Evolutionary conservation across 495 filamentous ascomycete genomes (phyloP).

Genomic region (Talaromyces nanjingensis): DNA sequence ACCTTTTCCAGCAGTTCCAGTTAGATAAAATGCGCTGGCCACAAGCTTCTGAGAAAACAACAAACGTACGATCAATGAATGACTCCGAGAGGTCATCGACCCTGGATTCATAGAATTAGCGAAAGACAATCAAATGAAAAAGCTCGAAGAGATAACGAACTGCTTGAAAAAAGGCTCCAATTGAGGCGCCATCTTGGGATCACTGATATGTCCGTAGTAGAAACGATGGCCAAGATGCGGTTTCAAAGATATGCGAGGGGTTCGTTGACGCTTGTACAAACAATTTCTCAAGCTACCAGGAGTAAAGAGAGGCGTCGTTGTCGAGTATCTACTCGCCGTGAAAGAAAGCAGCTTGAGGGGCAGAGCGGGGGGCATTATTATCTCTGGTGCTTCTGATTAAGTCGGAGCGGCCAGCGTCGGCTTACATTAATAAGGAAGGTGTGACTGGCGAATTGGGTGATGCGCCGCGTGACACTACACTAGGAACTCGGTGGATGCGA

Average conservation of each 20-base stretch:
- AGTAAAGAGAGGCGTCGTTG: background rate
- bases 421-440: background rate
- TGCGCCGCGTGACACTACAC: background rate
- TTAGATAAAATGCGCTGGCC: background rate
- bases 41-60: background rate
- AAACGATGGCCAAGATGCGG: constrained; percentile 20
- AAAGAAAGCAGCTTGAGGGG: constrained; percentile 6
- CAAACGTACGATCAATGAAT: constrained; percentile 78
- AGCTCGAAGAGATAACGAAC: constrained; percentile 29
- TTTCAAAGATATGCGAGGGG: constrained; percentile 10
- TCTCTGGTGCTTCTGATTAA: background rate
- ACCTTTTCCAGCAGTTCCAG: constrained; percentile 28
- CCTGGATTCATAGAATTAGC: constrained; percentile 23
- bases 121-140: background rate
- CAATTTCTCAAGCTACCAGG: background rate
- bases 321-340: background rate
- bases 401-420: constrained; percentile 3
- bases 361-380: constrained; percentile 7
- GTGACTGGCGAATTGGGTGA: background rate
- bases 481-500: background rate
- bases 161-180: constrained; percentile 79
- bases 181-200: constrained; percentile 71
- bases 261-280: constrained; percentile 7
- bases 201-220: constrained; percentile 40
- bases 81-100: constrained; percentile 72